Evolutionary conservation across 768 basidiomycete species (phyloP).

Genomic region (Lactarius hatsudake): DNA sequence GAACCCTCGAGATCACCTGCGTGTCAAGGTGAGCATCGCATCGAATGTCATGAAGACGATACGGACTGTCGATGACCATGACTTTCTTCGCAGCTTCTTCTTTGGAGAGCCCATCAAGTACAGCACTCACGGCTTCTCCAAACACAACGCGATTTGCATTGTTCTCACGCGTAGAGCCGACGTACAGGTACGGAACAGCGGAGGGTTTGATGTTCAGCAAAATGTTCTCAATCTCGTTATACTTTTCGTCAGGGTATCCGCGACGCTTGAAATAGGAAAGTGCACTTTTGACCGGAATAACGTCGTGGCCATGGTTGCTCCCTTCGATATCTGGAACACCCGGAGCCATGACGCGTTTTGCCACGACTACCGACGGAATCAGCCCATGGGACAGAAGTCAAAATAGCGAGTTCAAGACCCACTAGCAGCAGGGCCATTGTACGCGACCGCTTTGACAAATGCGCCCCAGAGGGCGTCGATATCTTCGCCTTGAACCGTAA

Average conservation of each 20-base stretch:
- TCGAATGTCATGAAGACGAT: not conserved
- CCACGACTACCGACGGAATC: slow-evolving; percentile 47
- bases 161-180: slow-evolving; percentile 69
- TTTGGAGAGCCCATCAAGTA: slow-evolving; percentile 70
- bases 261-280: slow-evolving; percentile 66
- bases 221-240: slow-evolving; percentile 44
- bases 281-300: slow-evolving; percentile 78
- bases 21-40: slow-evolving; percentile 17
- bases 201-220: slow-evolving; percentile 63
- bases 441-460: slow-evolving; percentile 50
- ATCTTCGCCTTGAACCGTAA: slow-evolving; percentile 74
- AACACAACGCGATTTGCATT: slow-evolving; percentile 83
- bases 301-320: slow-evolving; percentile 77
- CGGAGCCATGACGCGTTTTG: slow-evolving; percentile 53
- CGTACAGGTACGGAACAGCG: slow-evolving; percentile 54
- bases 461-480: slow-evolving; percentile 74
- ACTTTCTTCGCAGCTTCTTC: slow-evolving; percentile 78
- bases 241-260: slow-evolving; percentile 47
- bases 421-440: slow-evolving; percentile 81
- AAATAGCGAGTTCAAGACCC: slow-evolving; percentile 27
- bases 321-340: slow-evolving; percentile 69
- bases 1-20: slow-evolving; percentile 84
- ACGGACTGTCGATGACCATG: slow-evolving; percentile 82
- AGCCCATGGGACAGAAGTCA: not conserved
- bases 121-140: slow-evolving; percentile 78